A percentile compares a stretch with the other conserved stretches of the same genome.
phyloP scores from a whole-genome alignment of 306 rosid genomes.

The Corylus avellana region DNA sequence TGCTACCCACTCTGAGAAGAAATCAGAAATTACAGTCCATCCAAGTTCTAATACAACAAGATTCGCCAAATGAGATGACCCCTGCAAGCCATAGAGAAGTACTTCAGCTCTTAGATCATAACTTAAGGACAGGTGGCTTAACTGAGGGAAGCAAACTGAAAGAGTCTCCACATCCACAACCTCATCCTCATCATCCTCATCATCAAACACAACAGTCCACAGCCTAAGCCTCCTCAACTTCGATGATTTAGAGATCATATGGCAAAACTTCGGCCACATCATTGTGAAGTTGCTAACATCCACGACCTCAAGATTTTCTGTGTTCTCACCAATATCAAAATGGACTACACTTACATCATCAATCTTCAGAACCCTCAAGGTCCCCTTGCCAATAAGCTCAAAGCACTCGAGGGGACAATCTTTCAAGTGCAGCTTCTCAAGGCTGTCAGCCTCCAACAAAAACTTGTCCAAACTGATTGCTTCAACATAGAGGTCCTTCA shows the following conservation, averaged over 20 bases:
- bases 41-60: slow-evolving; percentile 78
- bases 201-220: slow-evolving; percentile 68
- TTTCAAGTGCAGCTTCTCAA: slow-evolving; percentile 59
- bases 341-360: slow-evolving; percentile 70
- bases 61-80: slow-evolving; percentile 58
- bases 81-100: slow-evolving; percentile 63
- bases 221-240: slow-evolving; percentile 60
- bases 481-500: slow-evolving; percentile 64
- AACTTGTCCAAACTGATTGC: slow-evolving; percentile 68
- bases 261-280: slow-evolving; percentile 74
- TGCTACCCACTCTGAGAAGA: slow-evolving; percentile 74
- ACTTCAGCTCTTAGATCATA: slow-evolving; percentile 64
- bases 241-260: slow-evolving; percentile 68
- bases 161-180: slow-evolving; percentile 66
- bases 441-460: slow-evolving; percentile 51
- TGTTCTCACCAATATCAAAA: slow-evolving; percentile 67
- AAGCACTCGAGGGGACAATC: slow-evolving; percentile 59
- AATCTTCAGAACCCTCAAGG: slow-evolving; percentile 56
- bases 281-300: slow-evolving; percentile 72
- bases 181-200: slow-evolving; percentile 47
- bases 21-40: slow-evolving; percentile 70
- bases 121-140: slow-evolving; percentile 55
- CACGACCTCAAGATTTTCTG: slow-evolving; percentile 73
- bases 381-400: slow-evolving; percentile 61
- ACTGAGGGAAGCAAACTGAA: slow-evolving; percentile 60